Percentiles rank a stretch among this genome's conserved stretches.
Evolutionary conservation across 2,329 filamentous ascomycete genomes (phyloP).

Genomic region (Alternaria novae-zelandiae): DNA sequence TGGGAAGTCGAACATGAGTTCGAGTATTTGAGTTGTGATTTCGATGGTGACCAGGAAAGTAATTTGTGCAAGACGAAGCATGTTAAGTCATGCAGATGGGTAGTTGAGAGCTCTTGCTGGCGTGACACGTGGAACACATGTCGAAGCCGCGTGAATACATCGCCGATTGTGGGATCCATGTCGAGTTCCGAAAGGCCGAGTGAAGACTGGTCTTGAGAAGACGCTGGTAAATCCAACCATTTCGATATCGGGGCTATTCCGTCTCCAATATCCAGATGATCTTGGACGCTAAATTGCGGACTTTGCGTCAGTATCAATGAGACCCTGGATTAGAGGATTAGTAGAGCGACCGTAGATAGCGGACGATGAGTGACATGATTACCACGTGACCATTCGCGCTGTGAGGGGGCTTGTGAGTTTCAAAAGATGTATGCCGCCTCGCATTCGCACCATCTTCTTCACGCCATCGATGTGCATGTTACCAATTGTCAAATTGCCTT

Average conservation of each 20-base stretch:
- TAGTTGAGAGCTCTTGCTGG: constrained; percentile 42
- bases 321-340: constrained; percentile 55
- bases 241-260: constrained; percentile 58
- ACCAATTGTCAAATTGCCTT: constrained; percentile 56
- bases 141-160: constrained; percentile 55
- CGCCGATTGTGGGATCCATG: constrained; percentile 45
- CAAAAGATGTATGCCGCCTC: constrained; percentile 59
- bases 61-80: constrained; percentile 62
- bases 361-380: constrained; percentile 19
- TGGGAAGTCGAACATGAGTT: constrained; percentile 22
- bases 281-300: constrained; percentile 62
- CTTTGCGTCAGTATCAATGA: constrained; percentile 61
- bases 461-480: constrained; percentile 59
- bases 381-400: constrained; percentile 63
- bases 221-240: constrained; percentile 51
- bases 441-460: constrained; percentile 56
- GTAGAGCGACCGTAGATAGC: not conserved
- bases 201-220: constrained; percentile 6
- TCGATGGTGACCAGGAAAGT: constrained; percentile 34
- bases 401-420: constrained; percentile 60
- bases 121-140: constrained; percentile 50
- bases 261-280: constrained; percentile 56
- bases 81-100: constrained; percentile 61
- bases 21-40: not conserved
- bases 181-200: constrained; percentile 26